Evolutionary conservation across 805 yeast genomes (phyloP).

Genomic region (Candida easanensis): DNA sequence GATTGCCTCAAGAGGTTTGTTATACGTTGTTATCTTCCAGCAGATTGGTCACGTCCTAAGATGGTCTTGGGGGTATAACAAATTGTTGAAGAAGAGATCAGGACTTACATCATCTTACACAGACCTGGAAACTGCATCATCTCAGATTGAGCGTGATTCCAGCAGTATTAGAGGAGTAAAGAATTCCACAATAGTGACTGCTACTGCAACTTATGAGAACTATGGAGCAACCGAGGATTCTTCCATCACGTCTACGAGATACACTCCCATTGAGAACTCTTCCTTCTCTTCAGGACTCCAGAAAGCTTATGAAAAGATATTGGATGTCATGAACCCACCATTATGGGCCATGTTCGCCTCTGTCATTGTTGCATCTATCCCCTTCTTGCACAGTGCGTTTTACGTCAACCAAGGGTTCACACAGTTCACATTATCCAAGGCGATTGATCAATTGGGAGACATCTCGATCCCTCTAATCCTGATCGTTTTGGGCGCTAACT

Average conservation of each 20-base stretch:
- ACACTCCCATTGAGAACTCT: not conserved
- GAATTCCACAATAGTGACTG: conserved; percentile 1
- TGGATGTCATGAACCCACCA: conserved; percentile 73
- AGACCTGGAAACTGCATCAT: conserved; percentile 4
- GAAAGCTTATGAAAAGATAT: conserved; percentile 23
- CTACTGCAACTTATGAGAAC: conserved; percentile 62
- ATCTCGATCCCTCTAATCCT: conserved; percentile 77
- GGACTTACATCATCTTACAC: conserved; percentile 1
- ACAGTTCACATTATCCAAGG: conserved; percentile 60
- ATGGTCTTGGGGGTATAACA: conserved; percentile 88
- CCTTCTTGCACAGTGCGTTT: conserved; percentile 52
- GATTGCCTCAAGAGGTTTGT: conserved; percentile 74
- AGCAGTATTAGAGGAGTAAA: not conserved
- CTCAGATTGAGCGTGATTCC: not conserved
- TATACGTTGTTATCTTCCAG: conserved; percentile 72
- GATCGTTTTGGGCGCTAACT: conserved; percentile 75
- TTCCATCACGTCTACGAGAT: not conserved
- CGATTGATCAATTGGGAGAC: conserved; percentile 64
- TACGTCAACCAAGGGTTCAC: conserved; percentile 59
- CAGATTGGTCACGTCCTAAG: conserved; percentile 82
- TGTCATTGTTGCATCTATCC: conserved; percentile 65
- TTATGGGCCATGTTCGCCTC: conserved; percentile 72
- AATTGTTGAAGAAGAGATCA: conserved; percentile 53
- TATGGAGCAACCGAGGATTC: conserved; percentile 80
- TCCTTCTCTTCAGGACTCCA: not conserved